A percentile compares a stretch with the other conserved stretches of the same genome.
These are phyloP conservation scores for Suillus decipiens DNA, from an alignment of 768 basidiomycete genomes.

Conservation along the genomic window DNA sequence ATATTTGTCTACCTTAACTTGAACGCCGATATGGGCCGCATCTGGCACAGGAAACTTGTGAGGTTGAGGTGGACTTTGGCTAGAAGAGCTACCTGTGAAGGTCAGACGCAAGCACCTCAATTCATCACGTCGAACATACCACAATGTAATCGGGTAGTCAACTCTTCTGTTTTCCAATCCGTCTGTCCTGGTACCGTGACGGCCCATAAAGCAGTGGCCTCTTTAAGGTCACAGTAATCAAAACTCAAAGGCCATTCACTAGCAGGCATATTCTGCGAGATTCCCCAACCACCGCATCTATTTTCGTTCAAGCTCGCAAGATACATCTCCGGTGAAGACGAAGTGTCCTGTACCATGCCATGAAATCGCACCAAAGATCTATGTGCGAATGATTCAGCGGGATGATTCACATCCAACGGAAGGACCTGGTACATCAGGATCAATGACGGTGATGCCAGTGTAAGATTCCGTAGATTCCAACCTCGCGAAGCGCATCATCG, in stretches of 20 bases:
- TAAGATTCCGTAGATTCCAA: slow-evolving; percentile 16
- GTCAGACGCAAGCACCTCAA: neutral
- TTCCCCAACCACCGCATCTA: slow-evolving; percentile 76
- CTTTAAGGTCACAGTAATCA: slow-evolving; percentile 55
- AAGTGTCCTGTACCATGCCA: slow-evolving; percentile 84
- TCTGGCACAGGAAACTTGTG: slow-evolving; percentile 68
- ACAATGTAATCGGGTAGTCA: slow-evolving; percentile 21
- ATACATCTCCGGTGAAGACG: slow-evolving; percentile 72
- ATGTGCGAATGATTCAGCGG: slow-evolving; percentile 50
- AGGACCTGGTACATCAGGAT: slow-evolving; percentile 51
- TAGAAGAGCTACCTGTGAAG: slow-evolving; percentile 25
- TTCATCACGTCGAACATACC: slow-evolving; percentile 18
- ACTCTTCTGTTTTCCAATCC: slow-evolving; percentile 49
- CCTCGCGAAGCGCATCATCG: slow-evolving; percentile 43
- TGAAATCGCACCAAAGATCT: slow-evolving; percentile 71
- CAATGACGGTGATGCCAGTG: neutral
- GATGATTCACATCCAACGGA: slow-evolving; percentile 44
- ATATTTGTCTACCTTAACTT: slow-evolving; percentile 57
- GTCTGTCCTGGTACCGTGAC: slow-evolving; percentile 72
- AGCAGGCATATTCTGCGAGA: slow-evolving; percentile 37
- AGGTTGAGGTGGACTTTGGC: slow-evolving; percentile 33
- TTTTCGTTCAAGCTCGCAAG: slow-evolving; percentile 46
- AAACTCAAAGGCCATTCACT: slow-evolving; percentile 21
- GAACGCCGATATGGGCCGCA: slow-evolving; percentile 62
- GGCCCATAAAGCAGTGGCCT: slow-evolving; percentile 70